These are phyloP conservation scores for Zalaria obscura DNA, from an alignment of 2,329 filamentous ascomycete species.

Conservation along the genomic window DNA sequence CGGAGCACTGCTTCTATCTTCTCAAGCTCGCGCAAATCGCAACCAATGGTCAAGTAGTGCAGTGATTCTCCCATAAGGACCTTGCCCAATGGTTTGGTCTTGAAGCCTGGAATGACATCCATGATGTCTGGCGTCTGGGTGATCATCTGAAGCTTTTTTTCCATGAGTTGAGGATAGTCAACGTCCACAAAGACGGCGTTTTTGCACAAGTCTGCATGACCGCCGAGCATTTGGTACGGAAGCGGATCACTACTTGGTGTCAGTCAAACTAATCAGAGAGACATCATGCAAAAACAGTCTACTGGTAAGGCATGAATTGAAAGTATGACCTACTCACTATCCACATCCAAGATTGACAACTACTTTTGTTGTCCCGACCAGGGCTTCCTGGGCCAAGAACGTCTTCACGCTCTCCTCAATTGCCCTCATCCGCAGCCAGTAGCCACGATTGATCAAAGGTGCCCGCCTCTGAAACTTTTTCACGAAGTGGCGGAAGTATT, in stretches of 20 bases:
- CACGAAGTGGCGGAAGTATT: constrained; percentile 82
- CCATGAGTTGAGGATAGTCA: constrained; percentile 70
- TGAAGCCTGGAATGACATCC: constrained; percentile 27
- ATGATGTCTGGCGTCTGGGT: constrained; percentile 46
- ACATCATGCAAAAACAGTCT: not conserved
- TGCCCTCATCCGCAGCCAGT: constrained; percentile 72
- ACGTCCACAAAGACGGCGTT: constrained; percentile 64
- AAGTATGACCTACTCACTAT: constrained; percentile 49
- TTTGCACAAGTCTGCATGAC: constrained; percentile 45
- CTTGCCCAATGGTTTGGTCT: constrained; percentile 20
- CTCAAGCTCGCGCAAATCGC: constrained; percentile 58
- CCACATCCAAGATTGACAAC: constrained; percentile 80
- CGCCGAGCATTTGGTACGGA: constrained; percentile 66
- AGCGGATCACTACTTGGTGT: constrained; percentile 56
- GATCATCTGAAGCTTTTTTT: constrained; percentile 57
- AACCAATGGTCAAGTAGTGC: constrained; percentile 66
- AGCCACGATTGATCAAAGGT: constrained; percentile 83
- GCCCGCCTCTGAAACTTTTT: constrained; percentile 67
- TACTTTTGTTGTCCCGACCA: constrained; percentile 48
- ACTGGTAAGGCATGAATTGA: not conserved
- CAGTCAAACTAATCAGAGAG: constrained; percentile 4
- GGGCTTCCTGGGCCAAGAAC: constrained; percentile 48
- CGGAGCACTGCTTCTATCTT: constrained; percentile 46
- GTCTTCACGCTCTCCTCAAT: constrained; percentile 59
- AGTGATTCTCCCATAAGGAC: constrained; percentile 48